Evolutionary conservation across 805 yeast genomes (phyloP).

Genomic region (Nakazawaea ishiwadae): DNA sequence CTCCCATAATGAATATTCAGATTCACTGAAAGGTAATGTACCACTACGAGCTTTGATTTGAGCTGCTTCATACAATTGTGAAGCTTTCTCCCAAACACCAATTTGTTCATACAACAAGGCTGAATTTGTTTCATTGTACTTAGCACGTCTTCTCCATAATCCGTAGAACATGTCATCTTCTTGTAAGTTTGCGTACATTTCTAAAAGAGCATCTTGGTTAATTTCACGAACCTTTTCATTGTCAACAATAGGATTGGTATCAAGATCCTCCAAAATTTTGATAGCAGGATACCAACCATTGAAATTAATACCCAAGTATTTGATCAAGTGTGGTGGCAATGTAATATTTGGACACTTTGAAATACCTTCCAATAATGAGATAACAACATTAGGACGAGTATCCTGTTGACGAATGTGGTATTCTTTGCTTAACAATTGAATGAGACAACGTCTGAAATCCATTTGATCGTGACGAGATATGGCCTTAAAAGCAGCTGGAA

Average conservation of each 20-base stretch:
- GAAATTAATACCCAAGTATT: slow-evolving; percentile 80
- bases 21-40: slow-evolving; percentile 89
- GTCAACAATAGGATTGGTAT: slow-evolving; percentile 53
- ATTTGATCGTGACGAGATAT: slow-evolving; percentile 76
- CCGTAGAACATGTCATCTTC: slow-evolving; percentile 98
- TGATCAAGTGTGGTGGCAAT: slow-evolving; percentile 90
- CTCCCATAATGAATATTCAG: slow-evolving; percentile 96
- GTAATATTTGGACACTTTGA: slow-evolving; percentile 67
- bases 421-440: slow-evolving; percentile 78
- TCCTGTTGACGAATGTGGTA: slow-evolving; percentile 91
- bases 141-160: slow-evolving; percentile 94
- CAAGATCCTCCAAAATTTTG: slow-evolving; percentile 73
- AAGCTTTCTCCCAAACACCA: slow-evolving; percentile 92
- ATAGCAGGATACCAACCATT: slow-evolving; percentile 91
- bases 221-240: slow-evolving; percentile 76
- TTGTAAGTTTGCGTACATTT: slow-evolving; percentile 80
- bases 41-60: slow-evolving; percentile 96
- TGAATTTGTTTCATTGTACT: slow-evolving; percentile 86
- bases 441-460: slow-evolving; percentile 79
- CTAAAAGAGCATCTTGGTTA: slow-evolving; percentile 85
- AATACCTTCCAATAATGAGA: slow-evolving; percentile 80
- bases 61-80: slow-evolving; percentile 91
- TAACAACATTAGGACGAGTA: slow-evolving; percentile 80
- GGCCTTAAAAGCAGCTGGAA: slow-evolving; percentile 74
- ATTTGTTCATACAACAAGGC: slow-evolving; percentile 93